phyloP scores from a whole-genome alignment of 1,139 yeast species.

The Kluyveromyces marxianus region DNA sequence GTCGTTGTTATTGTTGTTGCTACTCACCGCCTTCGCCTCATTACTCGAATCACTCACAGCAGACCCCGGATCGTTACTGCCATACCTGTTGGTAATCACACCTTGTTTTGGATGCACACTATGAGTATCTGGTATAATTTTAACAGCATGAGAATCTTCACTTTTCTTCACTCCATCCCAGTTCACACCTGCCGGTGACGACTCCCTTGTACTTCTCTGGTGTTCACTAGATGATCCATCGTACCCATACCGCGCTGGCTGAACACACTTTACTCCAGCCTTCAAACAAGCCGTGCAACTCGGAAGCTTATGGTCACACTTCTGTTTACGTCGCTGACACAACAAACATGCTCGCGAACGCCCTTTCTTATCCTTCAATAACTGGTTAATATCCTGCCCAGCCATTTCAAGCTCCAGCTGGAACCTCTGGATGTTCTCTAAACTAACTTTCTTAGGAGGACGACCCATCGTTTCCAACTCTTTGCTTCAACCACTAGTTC shows the following conservation, averaged over 20 bases:
- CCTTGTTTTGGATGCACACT: too few species aligned
- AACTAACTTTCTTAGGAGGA: conserved; percentile 30
- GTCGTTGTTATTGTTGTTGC: conserved; percentile 17
- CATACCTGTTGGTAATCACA: too few species aligned
- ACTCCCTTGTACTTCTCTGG: background rate
- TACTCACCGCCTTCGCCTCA: background rate
- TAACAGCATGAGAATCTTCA: too few species aligned
- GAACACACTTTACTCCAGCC: conserved; percentile 49
- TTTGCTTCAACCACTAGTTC: background rate
- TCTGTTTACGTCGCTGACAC: conserved; percentile 47
- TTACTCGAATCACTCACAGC: background rate
- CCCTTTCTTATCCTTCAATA: conserved; percentile 37
- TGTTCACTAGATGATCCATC: conserved; percentile 34
- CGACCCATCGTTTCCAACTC: conserved; percentile 24
- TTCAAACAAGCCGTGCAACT: conserved; percentile 55
- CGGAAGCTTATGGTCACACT: conserved; percentile 54
- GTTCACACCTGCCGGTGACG: background rate
- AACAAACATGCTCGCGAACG: conserved; percentile 45
- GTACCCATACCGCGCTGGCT: conserved; percentile 43
- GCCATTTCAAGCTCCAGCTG: conserved; percentile 30
- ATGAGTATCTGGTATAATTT: too few species aligned
- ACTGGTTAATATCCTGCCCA: conserved; percentile 22
- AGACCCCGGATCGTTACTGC: background rate
- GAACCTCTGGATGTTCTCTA: conserved; percentile 27
- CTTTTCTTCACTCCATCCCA: too few species aligned